Percentiles rank a stretch among this genome's conserved stretches.
Evolutionary conservation across 768 basidiomycete genomes (phyloP).

Genomic region (Psilocybe subaeruginosa): DNA sequence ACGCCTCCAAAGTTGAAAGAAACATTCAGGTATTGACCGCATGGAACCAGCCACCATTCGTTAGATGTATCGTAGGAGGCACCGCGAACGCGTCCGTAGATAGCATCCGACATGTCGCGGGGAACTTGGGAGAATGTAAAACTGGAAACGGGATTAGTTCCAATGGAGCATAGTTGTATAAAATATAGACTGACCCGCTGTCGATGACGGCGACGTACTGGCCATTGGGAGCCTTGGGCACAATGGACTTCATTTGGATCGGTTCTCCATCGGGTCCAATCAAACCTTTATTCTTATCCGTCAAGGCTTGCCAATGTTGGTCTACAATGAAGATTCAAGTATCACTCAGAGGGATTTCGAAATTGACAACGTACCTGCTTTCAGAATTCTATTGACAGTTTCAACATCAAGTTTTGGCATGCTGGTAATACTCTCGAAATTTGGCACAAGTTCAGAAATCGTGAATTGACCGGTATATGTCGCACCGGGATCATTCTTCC

Average conservation of each 20-base stretch:
- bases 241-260: slow-evolving; percentile 65
- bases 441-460: slow-evolving; percentile 63
- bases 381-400: slow-evolving; percentile 59
- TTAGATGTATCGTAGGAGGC: slow-evolving; percentile 61
- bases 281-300: slow-evolving; percentile 66
- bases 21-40: slow-evolving; percentile 71
- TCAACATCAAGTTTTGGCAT: slow-evolving; percentile 71
- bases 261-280: slow-evolving; percentile 77
- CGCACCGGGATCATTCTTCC: slow-evolving; percentile 56
- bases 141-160: slow-evolving; percentile 11
- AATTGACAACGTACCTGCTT: slow-evolving; percentile 37
- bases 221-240: slow-evolving; percentile 64
- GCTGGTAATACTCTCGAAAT: slow-evolving; percentile 57
- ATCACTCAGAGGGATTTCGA: neutral
- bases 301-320: slow-evolving; percentile 82
- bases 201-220: slow-evolving; percentile 76
- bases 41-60: slow-evolving; percentile 75
- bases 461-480: slow-evolving; percentile 67
- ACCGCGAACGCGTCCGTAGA: slow-evolving; percentile 78
- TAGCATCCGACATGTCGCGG: slow-evolving; percentile 74
- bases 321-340: slow-evolving; percentile 34
- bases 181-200: slow-evolving; percentile 50
- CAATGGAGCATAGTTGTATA: neutral
- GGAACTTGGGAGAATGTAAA: slow-evolving; percentile 64
- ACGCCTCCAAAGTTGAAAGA: slow-evolving; percentile 73